These are phyloP conservation scores for Botrytis fabae DNA, from an alignment of 2,329 filamentous ascomycete genomes.

Conservation along the genomic window DNA sequence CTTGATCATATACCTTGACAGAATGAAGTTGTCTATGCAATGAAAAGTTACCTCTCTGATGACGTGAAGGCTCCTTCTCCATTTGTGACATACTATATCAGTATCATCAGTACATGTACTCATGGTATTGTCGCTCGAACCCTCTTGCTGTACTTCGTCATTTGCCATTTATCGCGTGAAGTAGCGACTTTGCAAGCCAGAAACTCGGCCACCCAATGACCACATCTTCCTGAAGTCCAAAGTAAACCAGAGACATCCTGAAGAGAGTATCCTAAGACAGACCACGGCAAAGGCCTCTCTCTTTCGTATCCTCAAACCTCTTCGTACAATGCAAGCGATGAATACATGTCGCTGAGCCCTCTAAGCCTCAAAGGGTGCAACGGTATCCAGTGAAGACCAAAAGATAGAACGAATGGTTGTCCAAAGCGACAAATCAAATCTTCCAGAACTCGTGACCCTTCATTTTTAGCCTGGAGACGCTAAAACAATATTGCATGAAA, in stretches of 20 bases:
- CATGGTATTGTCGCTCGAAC: too few species aligned
- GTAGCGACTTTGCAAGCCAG: not conserved
- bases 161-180: not conserved
- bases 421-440: not conserved
- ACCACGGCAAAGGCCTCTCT: not conserved
- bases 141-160: not conserved
- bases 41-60: conserved; percentile 9
- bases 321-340: not conserved
- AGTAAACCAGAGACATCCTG: not conserved
- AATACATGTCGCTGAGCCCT: not conserved
- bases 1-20: conserved; percentile 31
- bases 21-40: conserved; percentile 32
- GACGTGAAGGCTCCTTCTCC: conserved; percentile 29
- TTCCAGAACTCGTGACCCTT: not conserved
- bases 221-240: not conserved
- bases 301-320: not conserved
- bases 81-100: conserved; percentile 21
- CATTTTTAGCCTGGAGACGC: not conserved
- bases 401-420: not conserved
- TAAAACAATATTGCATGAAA: not conserved
- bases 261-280: not conserved
- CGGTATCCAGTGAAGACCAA: not conserved
- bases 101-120: too few species aligned
- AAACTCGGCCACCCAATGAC: not conserved
- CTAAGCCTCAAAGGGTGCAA: not conserved